These are phyloP conservation scores for Periconia sp. DNA, from an alignment of 2,329 filamentous ascomycete genomes.

Conservation along the genomic window DNA sequence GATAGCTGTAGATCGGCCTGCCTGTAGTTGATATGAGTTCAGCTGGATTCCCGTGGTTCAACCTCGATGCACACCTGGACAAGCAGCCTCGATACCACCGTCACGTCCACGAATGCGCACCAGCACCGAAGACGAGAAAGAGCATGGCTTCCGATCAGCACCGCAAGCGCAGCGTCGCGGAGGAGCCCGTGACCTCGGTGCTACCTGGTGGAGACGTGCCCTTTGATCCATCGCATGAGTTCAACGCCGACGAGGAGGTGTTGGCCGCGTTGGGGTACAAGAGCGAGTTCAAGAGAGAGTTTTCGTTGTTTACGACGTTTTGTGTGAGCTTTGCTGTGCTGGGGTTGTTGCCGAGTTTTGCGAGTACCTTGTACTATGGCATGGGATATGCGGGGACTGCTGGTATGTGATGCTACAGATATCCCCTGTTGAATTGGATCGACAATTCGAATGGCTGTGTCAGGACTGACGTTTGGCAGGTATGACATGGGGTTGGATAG, in stretches of 20 bases:
- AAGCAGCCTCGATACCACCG: no score
- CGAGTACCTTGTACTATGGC: slow-evolving; percentile 74
- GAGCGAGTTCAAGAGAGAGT: slow-evolving; percentile 72
- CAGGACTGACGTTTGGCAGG: slow-evolving; percentile 46
- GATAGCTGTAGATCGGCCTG: no score
- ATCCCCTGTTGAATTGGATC: not conserved
- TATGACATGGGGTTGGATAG: slow-evolving; percentile 79
- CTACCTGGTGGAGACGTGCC: slow-evolving; percentile 58
- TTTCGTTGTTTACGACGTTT: slow-evolving; percentile 76
- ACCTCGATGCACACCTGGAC: no score
- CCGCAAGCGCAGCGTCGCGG: slow-evolving; percentile 45
- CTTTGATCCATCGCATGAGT: slow-evolving; percentile 51
- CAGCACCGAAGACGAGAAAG: no score
- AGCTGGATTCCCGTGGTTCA: no score
- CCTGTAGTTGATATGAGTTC: no score
- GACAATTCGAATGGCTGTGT: not conserved
- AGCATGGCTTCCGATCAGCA: not conserved
- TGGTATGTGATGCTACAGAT: slow-evolving; percentile 27
- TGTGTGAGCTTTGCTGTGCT: slow-evolving; percentile 77
- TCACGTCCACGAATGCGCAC: no score
- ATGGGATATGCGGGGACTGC: slow-evolving; percentile 58
- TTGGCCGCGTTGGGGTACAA: slow-evolving; percentile 68
- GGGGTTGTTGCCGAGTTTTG: slow-evolving; percentile 73
- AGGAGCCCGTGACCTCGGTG: slow-evolving; percentile 61
- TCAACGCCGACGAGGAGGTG: slow-evolving; percentile 64